Evolutionary conservation across 352 stramenopile species (phyloP), one percentile per base, ranked within the genome.

Genomic region (Phytophthora citrophthora): DNA sequence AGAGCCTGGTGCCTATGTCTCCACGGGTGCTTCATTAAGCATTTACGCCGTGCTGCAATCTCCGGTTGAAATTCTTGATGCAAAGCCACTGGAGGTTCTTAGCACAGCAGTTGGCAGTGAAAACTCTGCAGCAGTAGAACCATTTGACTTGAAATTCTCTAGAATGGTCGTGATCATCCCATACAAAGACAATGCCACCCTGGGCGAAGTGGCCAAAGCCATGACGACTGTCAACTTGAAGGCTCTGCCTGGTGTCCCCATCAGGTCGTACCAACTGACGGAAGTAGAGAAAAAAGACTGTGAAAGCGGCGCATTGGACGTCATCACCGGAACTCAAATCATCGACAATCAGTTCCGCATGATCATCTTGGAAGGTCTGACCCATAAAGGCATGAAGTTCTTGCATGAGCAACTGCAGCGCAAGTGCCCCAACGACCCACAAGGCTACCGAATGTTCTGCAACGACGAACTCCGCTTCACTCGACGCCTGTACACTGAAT

Each of bases 301-400:
- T 38, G 75, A 91, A 18, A 56, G 18, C 5, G 92, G 90, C 1
- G 34, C 64, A 2, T 70, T 98, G 4, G 87, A 98, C 50, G 65
- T 97, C 20, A 72, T 97, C 64, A 96, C 88, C 2, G 92, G 92
- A 15, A 87, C 86, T 18, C 87, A 95, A 72, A 69, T 97, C 24
- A 84, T 98, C 29, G 92, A 98, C 73, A 81, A 75, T 12, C 64
- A 96, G 15, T 85, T 83, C 20, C 81, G 92, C n/a, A 94, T 93
- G 65, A 77, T 97, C 50, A 70, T 97, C 10, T 47, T 98, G 13
- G 92, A 98, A 52, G 92, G 92, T 1, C 68, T 96, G 3, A 88
- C 77, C 0, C 70, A 81, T 18, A 70, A 74, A 27, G 85, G 76
- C 40, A 88, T 96, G 69, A 49, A 62, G 13, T 41, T 45, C 3